These are phyloP conservation scores for Candida ponderosae DNA, from an alignment of 805 yeast species.

Conservation along the genomic window DNA sequence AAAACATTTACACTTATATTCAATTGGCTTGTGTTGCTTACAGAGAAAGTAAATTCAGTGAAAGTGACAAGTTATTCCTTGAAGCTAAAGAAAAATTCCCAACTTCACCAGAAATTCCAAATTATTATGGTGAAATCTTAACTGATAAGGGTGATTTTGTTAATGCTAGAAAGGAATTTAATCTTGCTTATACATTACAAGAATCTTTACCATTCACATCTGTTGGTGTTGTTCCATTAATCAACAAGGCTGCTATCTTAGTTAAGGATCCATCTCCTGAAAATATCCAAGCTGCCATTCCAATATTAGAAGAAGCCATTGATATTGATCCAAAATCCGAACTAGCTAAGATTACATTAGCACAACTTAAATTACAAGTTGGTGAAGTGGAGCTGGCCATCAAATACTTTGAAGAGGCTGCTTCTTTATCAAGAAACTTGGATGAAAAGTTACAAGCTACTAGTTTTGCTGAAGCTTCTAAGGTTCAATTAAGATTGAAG, in stretches of 20 bases:
- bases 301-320: conserved; percentile 65
- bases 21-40: conserved; percentile 90
- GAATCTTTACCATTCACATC: conserved; percentile 56
- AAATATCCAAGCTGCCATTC: conserved; percentile 49
- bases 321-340: conserved; percentile 84
- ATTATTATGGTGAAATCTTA: conserved; percentile 90
- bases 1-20: conserved; percentile 77
- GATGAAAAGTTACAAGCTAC: conserved; percentile 89
- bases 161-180: conserved; percentile 78
- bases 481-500: conserved; percentile 75
- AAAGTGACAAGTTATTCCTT: conserved; percentile 58
- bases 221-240: conserved; percentile 82
- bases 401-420: conserved; percentile 72
- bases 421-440: conserved; percentile 71
- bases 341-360: conserved; percentile 82
- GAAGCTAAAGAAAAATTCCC: conserved; percentile 73
- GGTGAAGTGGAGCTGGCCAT: conserved; percentile 81
- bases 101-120: conserved; percentile 84
- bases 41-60: conserved; percentile 55
- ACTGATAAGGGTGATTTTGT: conserved; percentile 69
- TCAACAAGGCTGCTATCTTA: conserved; percentile 77
- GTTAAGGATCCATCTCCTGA: conserved; percentile 41
- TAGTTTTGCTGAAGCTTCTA: conserved; percentile 87
- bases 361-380: conserved; percentile 81
- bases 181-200: conserved; percentile 78